Percentiles rank a stretch among this genome's conserved stretches.
Evolutionary conservation across 2,329 filamentous ascomycete species (phyloP).

Genomic region (Myotisia sp.): DNA sequence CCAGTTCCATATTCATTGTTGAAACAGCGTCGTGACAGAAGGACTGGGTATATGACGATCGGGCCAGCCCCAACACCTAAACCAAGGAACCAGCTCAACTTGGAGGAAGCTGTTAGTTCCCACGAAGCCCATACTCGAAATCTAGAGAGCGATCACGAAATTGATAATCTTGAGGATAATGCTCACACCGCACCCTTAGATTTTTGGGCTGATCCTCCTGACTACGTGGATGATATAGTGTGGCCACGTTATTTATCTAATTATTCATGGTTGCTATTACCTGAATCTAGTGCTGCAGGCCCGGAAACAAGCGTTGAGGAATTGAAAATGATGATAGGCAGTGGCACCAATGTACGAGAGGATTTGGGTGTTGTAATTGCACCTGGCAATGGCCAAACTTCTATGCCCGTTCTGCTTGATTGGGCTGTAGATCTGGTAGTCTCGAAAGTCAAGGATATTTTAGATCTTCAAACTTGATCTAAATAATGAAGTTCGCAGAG

Average conservation of each 20-base stretch:
- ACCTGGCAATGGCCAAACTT: slow-evolving; percentile 39
- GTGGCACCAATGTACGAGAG: slow-evolving; percentile 31
- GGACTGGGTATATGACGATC: slow-evolving; percentile 35
- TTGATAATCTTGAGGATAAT: slow-evolving; percentile 6
- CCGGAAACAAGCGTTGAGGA: slow-evolving; percentile 14
- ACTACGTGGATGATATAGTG: slow-evolving; percentile 85
- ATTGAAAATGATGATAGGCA: slow-evolving; percentile 19
- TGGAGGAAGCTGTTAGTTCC: too few relatives aligned
- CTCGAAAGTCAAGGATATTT: slow-evolving; percentile 16
- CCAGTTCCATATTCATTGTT: slow-evolving; percentile 46
- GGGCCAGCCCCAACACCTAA: slow-evolving; percentile 22
- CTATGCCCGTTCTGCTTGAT: slow-evolving; percentile 48
- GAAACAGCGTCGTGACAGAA: slow-evolving; percentile 27
- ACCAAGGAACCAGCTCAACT: background rate
- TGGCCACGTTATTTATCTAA: slow-evolving; percentile 86
- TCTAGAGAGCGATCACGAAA: slow-evolving; percentile 3
- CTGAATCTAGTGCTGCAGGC: slow-evolving; percentile 40
- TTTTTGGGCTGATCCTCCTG: slow-evolving; percentile 89
- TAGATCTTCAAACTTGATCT: background rate
- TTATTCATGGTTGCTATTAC: slow-evolving; percentile 66
- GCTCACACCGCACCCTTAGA: slow-evolving; percentile 43
- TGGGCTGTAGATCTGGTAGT: slow-evolving; percentile 57
- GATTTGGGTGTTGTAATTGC: slow-evolving; percentile 32
- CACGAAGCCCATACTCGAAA: background rate
- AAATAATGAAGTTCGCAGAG: too few relatives aligned